Evolutionary conservation across 176 grass and related monocot genomes (phyloP).

Genomic region (Alopecurus myosuroides): DNA sequence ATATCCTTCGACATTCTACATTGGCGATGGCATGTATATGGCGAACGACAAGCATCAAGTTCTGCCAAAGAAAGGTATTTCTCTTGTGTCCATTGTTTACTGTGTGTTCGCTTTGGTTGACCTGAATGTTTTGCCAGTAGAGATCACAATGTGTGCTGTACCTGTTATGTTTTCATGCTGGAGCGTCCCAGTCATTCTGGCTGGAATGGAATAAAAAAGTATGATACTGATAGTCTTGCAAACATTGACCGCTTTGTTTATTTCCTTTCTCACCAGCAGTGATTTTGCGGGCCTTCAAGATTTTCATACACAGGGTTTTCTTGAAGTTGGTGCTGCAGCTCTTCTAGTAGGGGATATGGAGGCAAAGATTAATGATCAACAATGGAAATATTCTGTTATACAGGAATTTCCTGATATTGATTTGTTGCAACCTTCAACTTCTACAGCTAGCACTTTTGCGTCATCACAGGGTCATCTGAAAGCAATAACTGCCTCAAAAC

Average conservation of each 20-base stretch:
- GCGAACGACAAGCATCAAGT: slow-evolving; percentile 41
- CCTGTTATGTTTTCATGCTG: neutral
- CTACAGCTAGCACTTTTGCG: slow-evolving; percentile 52
- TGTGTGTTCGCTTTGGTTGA: neutral
- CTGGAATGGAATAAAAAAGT: neutral
- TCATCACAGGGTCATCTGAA: slow-evolving; percentile 84
- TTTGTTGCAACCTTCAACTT: slow-evolving; percentile 77
- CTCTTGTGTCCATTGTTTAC: slow-evolving; percentile 18
- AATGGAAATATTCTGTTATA: slow-evolving; percentile 58
- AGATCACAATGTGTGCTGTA: neutral
- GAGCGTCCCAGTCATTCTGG: neutral
- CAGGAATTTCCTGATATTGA: slow-evolving; percentile 89
- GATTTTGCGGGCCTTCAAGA: slow-evolving; percentile 51
- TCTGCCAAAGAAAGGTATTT: slow-evolving; percentile 64
- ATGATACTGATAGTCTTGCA: neutral
- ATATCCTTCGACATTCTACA: slow-evolving; percentile 81
- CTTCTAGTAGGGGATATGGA: slow-evolving; percentile 90
- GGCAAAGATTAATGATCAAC: slow-evolving; percentile 61
- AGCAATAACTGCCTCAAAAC: slow-evolving; percentile 95
- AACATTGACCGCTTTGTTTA: slow-evolving; percentile 5
- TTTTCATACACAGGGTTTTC: slow-evolving; percentile 54
- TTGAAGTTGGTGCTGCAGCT: slow-evolving; percentile 89
- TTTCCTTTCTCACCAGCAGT: slow-evolving; percentile 46
- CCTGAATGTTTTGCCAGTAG: neutral
- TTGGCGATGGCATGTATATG: slow-evolving; percentile 79